A percentile compares a stretch with the other conserved stretches of the same genome.
Evolutionary conservation across 2,329 filamentous ascomycete genomes (phyloP).

Genomic region (Cercospora sesami): DNA sequence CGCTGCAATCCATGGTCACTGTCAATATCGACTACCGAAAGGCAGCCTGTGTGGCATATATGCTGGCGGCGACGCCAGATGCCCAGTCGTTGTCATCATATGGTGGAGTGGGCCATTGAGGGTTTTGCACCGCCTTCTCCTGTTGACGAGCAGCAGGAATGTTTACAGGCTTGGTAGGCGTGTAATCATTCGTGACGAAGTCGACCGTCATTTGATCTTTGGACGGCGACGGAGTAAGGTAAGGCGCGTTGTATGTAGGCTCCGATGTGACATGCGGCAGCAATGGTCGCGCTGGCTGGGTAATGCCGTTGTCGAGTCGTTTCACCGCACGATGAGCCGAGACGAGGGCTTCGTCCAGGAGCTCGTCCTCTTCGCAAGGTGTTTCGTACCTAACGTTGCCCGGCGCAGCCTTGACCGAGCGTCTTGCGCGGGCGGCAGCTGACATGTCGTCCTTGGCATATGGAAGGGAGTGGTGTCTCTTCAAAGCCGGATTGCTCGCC

Average conservation of each 20-base stretch:
- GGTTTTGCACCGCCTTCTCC: conserved; percentile 51
- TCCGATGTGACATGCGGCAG: conserved; percentile 67
- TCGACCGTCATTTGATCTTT: conserved; percentile 76
- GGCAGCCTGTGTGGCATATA: conserved; percentile 68
- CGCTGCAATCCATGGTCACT: conserved; percentile 1
- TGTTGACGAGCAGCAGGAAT: conserved; percentile 61
- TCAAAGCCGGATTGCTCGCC: conserved; percentile 49
- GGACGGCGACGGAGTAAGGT: conserved; percentile 74
- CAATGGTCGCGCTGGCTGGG: conserved; percentile 44
- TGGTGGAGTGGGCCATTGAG: conserved; percentile 92
- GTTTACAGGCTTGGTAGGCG: conserved; percentile 69
- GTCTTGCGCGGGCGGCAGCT: conserved; percentile 75
- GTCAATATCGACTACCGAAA: conserved; percentile 32
- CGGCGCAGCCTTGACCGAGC: conserved; percentile 70
- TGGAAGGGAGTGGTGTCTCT: conserved; percentile 52
- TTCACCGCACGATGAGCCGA: conserved; percentile 75
- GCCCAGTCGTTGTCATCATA: conserved; percentile 95
- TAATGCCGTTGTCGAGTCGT: conserved; percentile 59
- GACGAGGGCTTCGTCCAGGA: conserved; percentile 83
- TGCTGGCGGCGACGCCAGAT: conserved; percentile 75
- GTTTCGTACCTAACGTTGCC: conserved; percentile 75
- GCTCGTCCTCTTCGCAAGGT: conserved; percentile 92
- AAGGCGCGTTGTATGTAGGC: conserved; percentile 53
- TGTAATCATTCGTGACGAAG: conserved; percentile 66
- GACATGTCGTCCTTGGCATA: conserved; percentile 54